Conservation (phyloP, 2,329 filamentous ascomycete genomes). For the Colletotrichum musae region DNA sequence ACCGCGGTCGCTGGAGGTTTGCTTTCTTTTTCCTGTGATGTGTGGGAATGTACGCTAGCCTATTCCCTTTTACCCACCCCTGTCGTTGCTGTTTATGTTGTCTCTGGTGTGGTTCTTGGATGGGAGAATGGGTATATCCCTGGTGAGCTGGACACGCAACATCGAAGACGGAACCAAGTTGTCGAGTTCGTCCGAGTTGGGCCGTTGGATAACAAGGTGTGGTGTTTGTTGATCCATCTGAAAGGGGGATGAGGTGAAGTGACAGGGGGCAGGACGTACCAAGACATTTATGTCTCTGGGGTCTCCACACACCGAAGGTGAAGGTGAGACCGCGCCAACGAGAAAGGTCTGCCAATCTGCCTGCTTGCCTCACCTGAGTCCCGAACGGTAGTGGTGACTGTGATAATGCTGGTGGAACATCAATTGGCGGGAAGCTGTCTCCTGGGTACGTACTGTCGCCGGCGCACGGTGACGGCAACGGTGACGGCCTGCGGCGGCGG, state of each 20-base stretch:
- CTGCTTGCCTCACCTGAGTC: too few species aligned
- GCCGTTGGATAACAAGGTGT: background rate
- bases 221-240: background rate
- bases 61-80: too few species aligned
- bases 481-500: background rate
- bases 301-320: constrained; percentile 25
- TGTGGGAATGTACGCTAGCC: background rate
- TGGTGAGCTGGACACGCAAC: constrained; percentile 2
- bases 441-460: background rate
- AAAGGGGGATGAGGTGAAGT: background rate
- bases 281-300: constrained; percentile 6
- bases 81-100: background rate
- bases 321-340: background rate
- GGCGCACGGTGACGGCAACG: constrained; percentile 1
- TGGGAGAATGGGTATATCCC: background rate
- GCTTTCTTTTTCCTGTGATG: constrained; percentile 7
- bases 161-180: background rate
- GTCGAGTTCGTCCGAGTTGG: background rate
- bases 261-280: too few species aligned
- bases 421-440: background rate
- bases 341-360: too few species aligned
- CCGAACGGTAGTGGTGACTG: background rate
- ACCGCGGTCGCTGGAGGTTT: constrained; percentile 1
- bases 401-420: background rate
- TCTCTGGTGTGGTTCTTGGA: constrained; percentile 3